These are phyloP conservation scores for Annona squamosa DNA, from an alignment of 164 flowering plant species.

Conservation along the genomic window DNA sequence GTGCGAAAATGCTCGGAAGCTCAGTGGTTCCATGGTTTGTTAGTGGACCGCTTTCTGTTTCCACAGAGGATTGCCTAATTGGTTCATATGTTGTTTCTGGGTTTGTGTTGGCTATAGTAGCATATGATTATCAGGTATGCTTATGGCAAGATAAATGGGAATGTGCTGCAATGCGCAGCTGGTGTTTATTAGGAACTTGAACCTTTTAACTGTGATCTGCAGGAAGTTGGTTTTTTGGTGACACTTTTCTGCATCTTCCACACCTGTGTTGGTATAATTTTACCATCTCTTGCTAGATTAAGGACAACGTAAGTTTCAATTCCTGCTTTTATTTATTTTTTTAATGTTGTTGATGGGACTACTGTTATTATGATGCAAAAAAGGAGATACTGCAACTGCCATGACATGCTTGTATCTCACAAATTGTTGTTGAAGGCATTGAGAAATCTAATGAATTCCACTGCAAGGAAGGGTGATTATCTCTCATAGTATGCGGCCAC, in stretches of 20 bases:
- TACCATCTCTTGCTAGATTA: constrained; percentile 84
- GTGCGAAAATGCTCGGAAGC: constrained; percentile 92
- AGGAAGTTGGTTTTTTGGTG: constrained; percentile 82
- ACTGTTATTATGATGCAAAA: no score
- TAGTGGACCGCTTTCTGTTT: constrained; percentile 43
- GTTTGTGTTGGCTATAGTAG: constrained; percentile 46
- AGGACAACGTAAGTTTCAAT: constrained; percentile 54
- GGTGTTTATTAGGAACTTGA: neutral
- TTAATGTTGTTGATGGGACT: neutral
- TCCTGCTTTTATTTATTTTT: constrained; percentile 1
- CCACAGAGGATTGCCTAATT: constrained; percentile 59
- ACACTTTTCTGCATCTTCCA: constrained; percentile 69
- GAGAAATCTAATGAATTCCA: no score
- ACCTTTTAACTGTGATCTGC: constrained; percentile 15
- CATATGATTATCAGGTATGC: constrained; percentile 93
- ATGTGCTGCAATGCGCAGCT: neutral
- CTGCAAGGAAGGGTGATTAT: no score
- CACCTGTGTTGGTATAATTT: constrained; percentile 57
- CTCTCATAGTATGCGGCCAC: no score
- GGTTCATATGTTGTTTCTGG: constrained; percentile 52
- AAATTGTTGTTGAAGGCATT: no score
- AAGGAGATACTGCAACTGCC: no score
- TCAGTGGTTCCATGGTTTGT: constrained; percentile 70
- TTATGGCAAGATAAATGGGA: neutral
- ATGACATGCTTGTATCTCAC: no score